Evolutionary conservation across 345 rosid species (phyloP).

Genomic region (Pistacia atlantica): DNA sequence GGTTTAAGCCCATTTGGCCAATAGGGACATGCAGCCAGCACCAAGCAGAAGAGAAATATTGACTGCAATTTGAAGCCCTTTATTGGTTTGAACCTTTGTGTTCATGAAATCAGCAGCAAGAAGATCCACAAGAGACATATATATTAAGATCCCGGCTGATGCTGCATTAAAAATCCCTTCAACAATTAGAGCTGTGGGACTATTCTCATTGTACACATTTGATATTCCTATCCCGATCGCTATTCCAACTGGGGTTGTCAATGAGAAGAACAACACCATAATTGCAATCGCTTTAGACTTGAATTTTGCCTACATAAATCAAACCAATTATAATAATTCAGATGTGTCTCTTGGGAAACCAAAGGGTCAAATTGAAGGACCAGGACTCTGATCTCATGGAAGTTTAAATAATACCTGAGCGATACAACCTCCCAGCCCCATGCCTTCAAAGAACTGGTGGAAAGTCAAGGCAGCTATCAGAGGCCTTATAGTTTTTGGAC

Average conservation of each 20-base stretch:
- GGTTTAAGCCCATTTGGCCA: slow-evolving; percentile 64
- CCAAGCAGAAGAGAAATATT: slow-evolving; percentile 51
- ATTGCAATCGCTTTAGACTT: slow-evolving; percentile 20
- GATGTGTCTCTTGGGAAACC: too few species aligned
- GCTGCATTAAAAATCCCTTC: slow-evolving; percentile 64
- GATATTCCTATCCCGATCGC: slow-evolving; percentile 54
- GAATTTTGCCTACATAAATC: slow-evolving; percentile 38
- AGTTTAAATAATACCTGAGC: slow-evolving; percentile 36
- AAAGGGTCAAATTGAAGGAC: too few species aligned
- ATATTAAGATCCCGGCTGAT: slow-evolving; percentile 69
- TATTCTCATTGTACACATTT: slow-evolving; percentile 45
- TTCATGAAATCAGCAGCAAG: slow-evolving; percentile 66
- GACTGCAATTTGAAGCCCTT: slow-evolving; percentile 38
- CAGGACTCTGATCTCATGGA: too few species aligned
- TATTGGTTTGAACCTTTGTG: slow-evolving; percentile 36
- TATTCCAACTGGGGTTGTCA: slow-evolving; percentile 65
- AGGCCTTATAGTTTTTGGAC: slow-evolving; percentile 50
- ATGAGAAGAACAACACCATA: slow-evolving; percentile 62
- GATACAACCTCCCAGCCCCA: slow-evolving; percentile 78
- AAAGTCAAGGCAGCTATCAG: slow-evolving; percentile 66
- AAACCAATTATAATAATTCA: too few species aligned
- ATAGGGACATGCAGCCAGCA: slow-evolving; percentile 57
- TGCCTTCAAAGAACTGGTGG: slow-evolving; percentile 82
- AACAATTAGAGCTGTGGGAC: slow-evolving; percentile 53
- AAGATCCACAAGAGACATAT: slow-evolving; percentile 73